Conservation (phyloP, 331 rosid species). For the Pyracantha coccinea region DNA sequence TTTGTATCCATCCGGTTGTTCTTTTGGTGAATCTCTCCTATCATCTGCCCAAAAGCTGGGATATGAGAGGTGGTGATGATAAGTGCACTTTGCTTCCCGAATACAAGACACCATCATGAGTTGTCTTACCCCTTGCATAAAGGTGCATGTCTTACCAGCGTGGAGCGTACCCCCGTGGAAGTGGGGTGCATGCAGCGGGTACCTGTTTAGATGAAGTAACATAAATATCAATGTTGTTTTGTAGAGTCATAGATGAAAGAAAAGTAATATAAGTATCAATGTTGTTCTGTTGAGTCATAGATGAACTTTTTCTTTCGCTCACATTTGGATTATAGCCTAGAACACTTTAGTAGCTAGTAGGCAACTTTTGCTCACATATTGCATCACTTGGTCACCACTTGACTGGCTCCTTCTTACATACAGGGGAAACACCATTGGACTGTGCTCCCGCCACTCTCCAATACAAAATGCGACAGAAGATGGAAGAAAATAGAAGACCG, state of each 20-base stretch:
- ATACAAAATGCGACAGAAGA: conserved; percentile 67
- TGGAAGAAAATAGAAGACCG: conserved; percentile 59
- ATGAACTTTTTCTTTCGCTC: background rate
- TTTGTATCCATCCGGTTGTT: background rate
- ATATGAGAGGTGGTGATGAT: background rate
- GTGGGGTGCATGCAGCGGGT: background rate
- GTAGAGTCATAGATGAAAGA: background rate
- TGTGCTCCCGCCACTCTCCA: conserved; percentile 92
- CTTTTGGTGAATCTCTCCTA: background rate
- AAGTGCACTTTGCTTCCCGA: background rate
- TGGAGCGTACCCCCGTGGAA: background rate
- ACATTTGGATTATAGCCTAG: background rate
- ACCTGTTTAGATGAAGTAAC: background rate
- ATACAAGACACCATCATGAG: background rate
- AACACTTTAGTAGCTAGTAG: background rate
- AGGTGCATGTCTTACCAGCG: background rate
- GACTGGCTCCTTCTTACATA: conserved; percentile 5
- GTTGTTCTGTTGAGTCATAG: background rate
- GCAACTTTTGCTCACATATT: background rate
- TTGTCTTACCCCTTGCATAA: background rate
- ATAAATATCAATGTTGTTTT: background rate
- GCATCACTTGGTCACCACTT: background rate
- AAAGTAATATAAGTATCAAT: background rate
- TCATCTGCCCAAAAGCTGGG: background rate
- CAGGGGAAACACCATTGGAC: conserved; percentile 92